Base-by-base conservation (phyloP, 371 early-diverging fungal genomes). In the Actinomortierella ambigua region DNA sequence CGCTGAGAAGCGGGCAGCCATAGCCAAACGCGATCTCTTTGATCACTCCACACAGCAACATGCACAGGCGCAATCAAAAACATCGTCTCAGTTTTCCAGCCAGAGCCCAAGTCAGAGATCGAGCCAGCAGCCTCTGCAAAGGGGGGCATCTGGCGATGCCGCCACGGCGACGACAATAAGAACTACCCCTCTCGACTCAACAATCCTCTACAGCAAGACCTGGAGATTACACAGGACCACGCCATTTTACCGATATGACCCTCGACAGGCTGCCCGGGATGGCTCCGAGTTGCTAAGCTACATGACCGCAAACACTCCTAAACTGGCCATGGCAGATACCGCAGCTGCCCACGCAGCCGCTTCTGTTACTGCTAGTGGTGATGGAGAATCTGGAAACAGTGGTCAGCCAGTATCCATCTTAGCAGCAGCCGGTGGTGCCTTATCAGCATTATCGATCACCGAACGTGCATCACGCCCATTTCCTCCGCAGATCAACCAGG, bases 141-240 rank as follows among this genome's bases (percentile, higher is more conserved):
- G 34, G 34, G 11, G 34, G 11, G 34, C 34, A 34, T n/a, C n/a
- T n/a, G 11, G 34, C 34, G 11, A 34, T 34, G 11, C 34, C n/a
- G n/a, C n/a, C 34, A 34, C 11, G 11, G 34, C 34, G 34, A 11
- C 34, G 11, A 34, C 34, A 34, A 34, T 11, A 34, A 34, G 7
- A 11, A 4, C 34, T 4, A 8, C 24, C 22, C 20, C 48, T 18
- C 3, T 48, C 20, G 8, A 39, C 26, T 39, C 26, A 67, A 67
- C 60, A 7, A 41, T 28, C 4, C 18, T 73, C 13, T 57, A 53
- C 49, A 63, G 53, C 68, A 73, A 63, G 50, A 67, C 75, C 8
- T 73, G 75, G 75, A 73, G 46, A 20, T 53, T 63, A 7, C 44
- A 67, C 64, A 66, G 54, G 40, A 67, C 75, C 13, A 73, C 75